These are phyloP conservation scores for Alternaria conjuncta DNA, from an alignment of 2,329 filamentous ascomycete species.

Conservation along the genomic window DNA sequence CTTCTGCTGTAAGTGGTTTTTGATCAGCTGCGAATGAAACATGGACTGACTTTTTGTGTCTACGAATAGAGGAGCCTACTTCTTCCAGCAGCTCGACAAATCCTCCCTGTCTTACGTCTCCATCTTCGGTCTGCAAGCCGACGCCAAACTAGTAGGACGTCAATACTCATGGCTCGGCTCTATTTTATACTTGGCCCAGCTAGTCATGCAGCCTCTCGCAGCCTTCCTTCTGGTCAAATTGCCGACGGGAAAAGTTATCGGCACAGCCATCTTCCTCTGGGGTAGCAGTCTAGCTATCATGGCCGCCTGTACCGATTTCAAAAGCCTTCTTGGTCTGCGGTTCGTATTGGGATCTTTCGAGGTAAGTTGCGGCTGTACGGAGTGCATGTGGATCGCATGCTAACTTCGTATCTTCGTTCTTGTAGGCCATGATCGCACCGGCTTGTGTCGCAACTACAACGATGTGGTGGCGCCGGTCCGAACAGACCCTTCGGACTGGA, in stretches of 20 bases:
- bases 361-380: neutral
- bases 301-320: slow-evolving; percentile 56
- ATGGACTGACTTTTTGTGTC: neutral
- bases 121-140: slow-evolving; percentile 58
- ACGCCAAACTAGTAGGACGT: slow-evolving; percentile 56
- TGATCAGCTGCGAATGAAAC: neutral
- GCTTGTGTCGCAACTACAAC: slow-evolving; percentile 64
- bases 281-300: slow-evolving; percentile 62
- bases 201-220: slow-evolving; percentile 59
- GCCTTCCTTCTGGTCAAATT: slow-evolving; percentile 64
- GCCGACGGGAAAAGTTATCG: slow-evolving; percentile 65
- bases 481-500: slow-evolving; percentile 63
- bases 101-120: slow-evolving; percentile 51
- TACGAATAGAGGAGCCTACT: slow-evolving; percentile 56
- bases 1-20: slow-evolving; percentile 53
- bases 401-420: slow-evolving; percentile 51
- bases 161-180: slow-evolving; percentile 67
- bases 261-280: slow-evolving; percentile 57
- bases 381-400: neutral
- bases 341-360: slow-evolving; percentile 53
- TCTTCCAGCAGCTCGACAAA: slow-evolving; percentile 65
- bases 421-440: slow-evolving; percentile 49
- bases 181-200: slow-evolving; percentile 64
- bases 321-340: slow-evolving; percentile 44
- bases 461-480: slow-evolving; percentile 66